Percentiles rank a stretch among this genome's conserved stretches.
phyloP scores from a whole-genome alignment of 768 basidiomycete genomes.

The Suillus occidentalis region DNA sequence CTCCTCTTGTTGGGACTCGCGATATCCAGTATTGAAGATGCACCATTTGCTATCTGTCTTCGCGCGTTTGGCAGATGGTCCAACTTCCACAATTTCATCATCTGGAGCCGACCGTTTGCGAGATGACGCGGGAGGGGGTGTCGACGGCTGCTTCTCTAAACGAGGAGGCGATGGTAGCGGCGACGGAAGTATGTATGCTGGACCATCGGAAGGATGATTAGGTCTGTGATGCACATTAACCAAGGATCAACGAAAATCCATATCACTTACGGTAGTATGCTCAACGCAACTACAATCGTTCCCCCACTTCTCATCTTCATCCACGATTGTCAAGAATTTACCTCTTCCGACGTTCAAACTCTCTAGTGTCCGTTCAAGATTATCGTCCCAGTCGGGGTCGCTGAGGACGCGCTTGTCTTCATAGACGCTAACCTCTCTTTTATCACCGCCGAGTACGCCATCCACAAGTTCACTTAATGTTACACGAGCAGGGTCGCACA shows the following conservation, averaged over 20 bases:
- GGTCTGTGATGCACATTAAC: constrained; percentile 37
- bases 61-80: constrained; percentile 57
- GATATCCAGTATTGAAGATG: constrained; percentile 18
- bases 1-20: constrained; percentile 64
- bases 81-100: constrained; percentile 55
- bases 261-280: constrained; percentile 65
- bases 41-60: constrained; percentile 37
- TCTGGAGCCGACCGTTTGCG: constrained; percentile 61
- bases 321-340: constrained; percentile 85
- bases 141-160: constrained; percentile 37
- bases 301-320: constrained; percentile 81
- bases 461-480: constrained; percentile 73
- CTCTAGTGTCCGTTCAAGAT: constrained; percentile 74
- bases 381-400: constrained; percentile 95
- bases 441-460: constrained; percentile 54
- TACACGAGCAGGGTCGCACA: constrained; percentile 69
- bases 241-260: background rate
- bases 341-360: constrained; percentile 79
- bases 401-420: constrained; percentile 85
- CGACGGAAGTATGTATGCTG: constrained; percentile 62
- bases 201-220: constrained; percentile 51
- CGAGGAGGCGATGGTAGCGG: constrained; percentile 59
- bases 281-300: constrained; percentile 71
- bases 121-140: constrained; percentile 45
- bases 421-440: constrained; percentile 74